These are phyloP conservation scores for Trichoderma reesei DNA, from an alignment of 495 filamentous ascomycete genomes.

Conservation along the genomic window DNA sequence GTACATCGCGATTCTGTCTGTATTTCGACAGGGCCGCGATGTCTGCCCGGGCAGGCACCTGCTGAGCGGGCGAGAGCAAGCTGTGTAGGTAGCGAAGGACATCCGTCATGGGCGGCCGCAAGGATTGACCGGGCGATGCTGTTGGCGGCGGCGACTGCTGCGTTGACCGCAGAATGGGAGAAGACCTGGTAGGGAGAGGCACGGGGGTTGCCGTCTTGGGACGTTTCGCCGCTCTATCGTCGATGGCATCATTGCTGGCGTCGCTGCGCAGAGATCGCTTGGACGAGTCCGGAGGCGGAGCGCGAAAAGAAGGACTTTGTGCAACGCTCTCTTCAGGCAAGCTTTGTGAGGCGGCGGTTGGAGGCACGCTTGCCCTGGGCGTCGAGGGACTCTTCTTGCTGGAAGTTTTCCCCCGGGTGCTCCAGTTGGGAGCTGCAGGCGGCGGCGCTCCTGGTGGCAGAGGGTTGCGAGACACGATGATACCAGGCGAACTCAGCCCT, in stretches of 20 bases:
- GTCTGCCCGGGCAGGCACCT: neutral
- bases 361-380: neutral
- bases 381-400: neutral
- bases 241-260: neutral
- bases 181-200: neutral
- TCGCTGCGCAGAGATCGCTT: neutral
- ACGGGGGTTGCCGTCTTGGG: neutral
- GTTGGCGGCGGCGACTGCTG: neutral
- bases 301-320: neutral
- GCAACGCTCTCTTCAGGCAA: neutral
- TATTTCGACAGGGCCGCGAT: neutral
- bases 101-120: neutral
- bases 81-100: neutral
- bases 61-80: neutral
- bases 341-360: neutral
- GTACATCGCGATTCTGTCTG: neutral
- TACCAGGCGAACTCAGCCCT: neutral
- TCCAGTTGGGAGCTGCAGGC: neutral
- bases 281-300: neutral
- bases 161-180: too few species aligned
- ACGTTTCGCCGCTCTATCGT: neutral
- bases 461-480: slow-evolving; percentile 12
- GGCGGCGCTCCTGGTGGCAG: slow-evolving; percentile 10
- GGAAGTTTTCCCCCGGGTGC: neutral
- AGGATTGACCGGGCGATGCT: neutral